Evolutionary conservation across 2,329 filamentous ascomycete genomes (phyloP), one percentile per base, ranked within the genome.

Genomic region (Fusarium sp.): DNA sequence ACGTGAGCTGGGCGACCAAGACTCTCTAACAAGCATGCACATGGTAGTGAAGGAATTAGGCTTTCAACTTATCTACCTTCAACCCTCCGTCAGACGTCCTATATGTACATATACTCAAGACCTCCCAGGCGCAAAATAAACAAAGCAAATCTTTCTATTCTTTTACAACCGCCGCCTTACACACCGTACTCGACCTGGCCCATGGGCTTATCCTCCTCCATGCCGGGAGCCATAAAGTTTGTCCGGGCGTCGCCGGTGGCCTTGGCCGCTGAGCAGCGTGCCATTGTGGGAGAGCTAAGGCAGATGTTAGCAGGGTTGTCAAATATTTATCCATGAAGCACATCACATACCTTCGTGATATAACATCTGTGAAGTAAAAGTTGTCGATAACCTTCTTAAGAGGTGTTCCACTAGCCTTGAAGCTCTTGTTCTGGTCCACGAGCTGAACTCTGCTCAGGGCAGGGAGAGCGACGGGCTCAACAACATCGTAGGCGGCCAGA

Each of bases 361-460:
- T 97, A 56, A 90, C 88, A 79, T 99, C 94, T 77, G 95, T 99
- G 80, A 98, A 97, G 82, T 93, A 99, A 79, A 99, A 99, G 83
- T 99, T 92, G 72, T 97, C 89, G 70, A 99, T 92, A 54, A 91
- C 88, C 79, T 91, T 91, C 83, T 88, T 92, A 72, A 99, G 84
- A 28, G 91, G 87, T 70, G 84, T 79, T n/a, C 88, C 88, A 36
- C 82, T 89, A n/a, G 84, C 73, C 79, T 91, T 90, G 46, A 87
- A 80, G 43, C 92, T 93, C 86, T 95, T 97, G 84, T 98, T 98
- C 79, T 96, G 91, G 75, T 98, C 95, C 49, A 97, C 91, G 55
- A 99, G 84, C 79, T 98, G 94, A 55, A 97, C 90, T 84, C 93
- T 97, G 86, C 91, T 93, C 72, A 98, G 81, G 64, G 87, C 82